A percentile compares a stretch with the other conserved stretches of the same genome.
Conservation (phyloP, 2,329 filamentous ascomycete genomes). For the Pseudomassariella vexata region DNA sequence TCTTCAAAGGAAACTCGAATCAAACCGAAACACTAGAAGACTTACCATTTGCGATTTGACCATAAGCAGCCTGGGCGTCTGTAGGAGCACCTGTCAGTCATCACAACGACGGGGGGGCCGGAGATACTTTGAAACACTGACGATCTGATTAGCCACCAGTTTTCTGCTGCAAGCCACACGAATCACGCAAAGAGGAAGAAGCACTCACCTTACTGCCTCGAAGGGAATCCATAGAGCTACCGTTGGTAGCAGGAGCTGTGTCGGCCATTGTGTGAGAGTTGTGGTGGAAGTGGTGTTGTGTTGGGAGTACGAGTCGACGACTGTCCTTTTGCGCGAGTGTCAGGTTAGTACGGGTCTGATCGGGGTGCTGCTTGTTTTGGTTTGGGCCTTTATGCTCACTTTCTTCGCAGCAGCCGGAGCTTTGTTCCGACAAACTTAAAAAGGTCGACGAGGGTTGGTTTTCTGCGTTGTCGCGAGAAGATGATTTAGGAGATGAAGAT, state of each 20-base stretch:
- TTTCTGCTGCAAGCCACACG: conserved; percentile 8
- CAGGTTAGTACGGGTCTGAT: too few species aligned
- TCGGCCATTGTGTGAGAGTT: conserved; percentile 41
- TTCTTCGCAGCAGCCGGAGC: too few species aligned
- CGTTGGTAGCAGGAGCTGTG: conserved; percentile 37
- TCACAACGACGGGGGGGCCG: conserved; percentile 22
- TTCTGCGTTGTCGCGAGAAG: too few species aligned
- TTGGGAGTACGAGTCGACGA: too few species aligned
- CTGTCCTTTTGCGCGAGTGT: too few species aligned
- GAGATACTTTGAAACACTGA: conserved; percentile 26
- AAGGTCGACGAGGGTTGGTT: too few species aligned
- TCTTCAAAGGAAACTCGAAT: too few species aligned
- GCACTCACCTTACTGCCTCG: conserved; percentile 49
- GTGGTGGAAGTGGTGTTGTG: too few species aligned
- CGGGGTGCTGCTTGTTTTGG: too few species aligned
- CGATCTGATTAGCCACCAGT: conserved; percentile 4
- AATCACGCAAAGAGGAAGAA: conserved; percentile 3
- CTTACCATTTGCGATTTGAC: conserved; percentile 42
- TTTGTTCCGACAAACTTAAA: too few species aligned
- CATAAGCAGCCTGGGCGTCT: conserved; percentile 46
- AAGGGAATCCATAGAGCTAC: conserved; percentile 38
- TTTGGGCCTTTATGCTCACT: too few species aligned
- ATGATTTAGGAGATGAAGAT: too few species aligned
- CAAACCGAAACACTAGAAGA: conserved; percentile 5
- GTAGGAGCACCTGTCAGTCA: conserved; percentile 10